Percentiles rank a stretch among this genome's conserved stretches.
Evolutionary conservation across 805 yeast genomes (phyloP).

Genomic region (Naumovozyma dairenensis): DNA sequence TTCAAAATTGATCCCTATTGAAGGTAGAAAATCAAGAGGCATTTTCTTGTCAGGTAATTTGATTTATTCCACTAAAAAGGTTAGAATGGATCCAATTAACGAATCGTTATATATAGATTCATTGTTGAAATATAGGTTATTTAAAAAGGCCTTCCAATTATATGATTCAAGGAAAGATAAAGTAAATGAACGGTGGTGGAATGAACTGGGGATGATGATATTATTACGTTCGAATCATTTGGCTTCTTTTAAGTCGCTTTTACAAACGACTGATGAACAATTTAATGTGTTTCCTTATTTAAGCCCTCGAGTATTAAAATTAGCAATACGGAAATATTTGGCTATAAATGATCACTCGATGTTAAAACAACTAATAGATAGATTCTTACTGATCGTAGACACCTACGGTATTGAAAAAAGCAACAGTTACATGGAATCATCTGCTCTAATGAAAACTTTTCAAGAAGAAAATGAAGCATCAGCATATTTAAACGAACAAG

Average conservation of each 20-base stretch:
- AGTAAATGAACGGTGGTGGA: constrained; percentile 43
- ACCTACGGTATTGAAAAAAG: constrained; percentile 13
- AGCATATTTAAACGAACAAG: constrained; percentile 22
- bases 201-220: constrained; percentile 38
- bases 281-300: constrained; percentile 26
- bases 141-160: constrained; percentile 31
- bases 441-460: no score
- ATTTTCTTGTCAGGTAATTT: constrained; percentile 34
- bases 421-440: constrained; percentile 8
- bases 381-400: constrained; percentile 20
- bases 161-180: constrained; percentile 30
- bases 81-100: constrained; percentile 41
- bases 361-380: constrained; percentile 29
- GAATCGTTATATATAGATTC: constrained; percentile 42
- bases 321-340: constrained; percentile 30
- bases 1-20: constrained; percentile 31
- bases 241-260: constrained; percentile 30
- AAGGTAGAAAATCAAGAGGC: constrained; percentile 27
- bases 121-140: constrained; percentile 28
- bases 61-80: constrained; percentile 33
- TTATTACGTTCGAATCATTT: constrained; percentile 29
- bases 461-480: constrained; percentile 25
- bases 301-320: constrained; percentile 30
- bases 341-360: constrained; percentile 16
- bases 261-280: constrained; percentile 20